phyloP scores from a whole-genome alignment of 2,329 filamentous ascomycete genomes.

The Arthrobotrys sphaeroides region DNA sequence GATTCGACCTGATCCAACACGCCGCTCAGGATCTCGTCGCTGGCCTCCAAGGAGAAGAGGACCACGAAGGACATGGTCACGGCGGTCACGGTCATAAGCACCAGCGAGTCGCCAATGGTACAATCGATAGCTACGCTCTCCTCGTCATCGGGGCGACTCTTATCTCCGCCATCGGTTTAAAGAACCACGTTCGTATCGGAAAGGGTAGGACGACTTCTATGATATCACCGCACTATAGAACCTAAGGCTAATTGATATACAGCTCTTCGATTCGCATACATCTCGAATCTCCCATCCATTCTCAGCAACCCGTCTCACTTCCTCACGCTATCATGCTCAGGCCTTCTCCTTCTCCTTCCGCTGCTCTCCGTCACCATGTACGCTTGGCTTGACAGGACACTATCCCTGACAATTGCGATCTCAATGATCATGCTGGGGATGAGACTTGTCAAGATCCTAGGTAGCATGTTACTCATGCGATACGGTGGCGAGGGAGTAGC shows the following conservation, averaged over 20 bases:
- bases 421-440: conserved; percentile 89
- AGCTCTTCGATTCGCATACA: conserved; percentile 73
- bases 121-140: conserved; percentile 81
- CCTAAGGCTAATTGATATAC: not conserved
- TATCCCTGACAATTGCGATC: conserved; percentile 82
- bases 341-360: conserved; percentile 80
- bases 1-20: conserved; percentile 92
- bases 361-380: conserved; percentile 83
- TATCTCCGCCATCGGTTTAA: conserved; percentile 67
- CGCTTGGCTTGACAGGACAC: conserved; percentile 80
- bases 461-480: conserved; percentile 95
- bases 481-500: conserved; percentile 67
- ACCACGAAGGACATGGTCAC: conserved; percentile 9
- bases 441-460: conserved; percentile 83
- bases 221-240: not conserved
- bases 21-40: conserved; percentile 93
- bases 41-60: conserved; percentile 55
- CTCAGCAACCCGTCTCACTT: conserved; percentile 95
- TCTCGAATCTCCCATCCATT: conserved; percentile 83
- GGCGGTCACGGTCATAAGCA: conserved; percentile 71
- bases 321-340: conserved; percentile 86
- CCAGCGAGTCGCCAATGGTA: conserved; percentile 77
- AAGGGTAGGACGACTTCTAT: conserved; percentile 73
- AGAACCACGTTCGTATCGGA: conserved; percentile 79
- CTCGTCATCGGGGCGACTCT: conserved; percentile 80